Conservation (phyloP, 306 rosid species). For the Begonia fuchsioides region DNA sequence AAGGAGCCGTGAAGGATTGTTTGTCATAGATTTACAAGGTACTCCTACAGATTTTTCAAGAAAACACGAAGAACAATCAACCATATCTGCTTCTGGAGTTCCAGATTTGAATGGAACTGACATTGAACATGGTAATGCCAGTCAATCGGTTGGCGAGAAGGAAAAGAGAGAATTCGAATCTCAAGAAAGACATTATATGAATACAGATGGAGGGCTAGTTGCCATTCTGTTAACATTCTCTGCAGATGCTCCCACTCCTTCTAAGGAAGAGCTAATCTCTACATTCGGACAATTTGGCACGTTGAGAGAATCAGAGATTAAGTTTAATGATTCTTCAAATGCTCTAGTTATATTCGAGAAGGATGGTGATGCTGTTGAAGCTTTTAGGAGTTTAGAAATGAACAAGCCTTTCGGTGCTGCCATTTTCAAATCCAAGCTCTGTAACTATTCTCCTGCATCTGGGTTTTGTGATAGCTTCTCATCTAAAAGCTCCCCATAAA, state of each 20-base stretch:
- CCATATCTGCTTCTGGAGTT: too few species aligned
- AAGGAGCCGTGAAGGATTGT: slow-evolving; percentile 15
- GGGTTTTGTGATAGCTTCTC: slow-evolving; percentile 4
- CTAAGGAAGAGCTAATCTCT: slow-evolving; percentile 44
- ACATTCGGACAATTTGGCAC: slow-evolving; percentile 66
- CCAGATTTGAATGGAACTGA: slow-evolving; percentile 62
- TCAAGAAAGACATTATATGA: too few species aligned
- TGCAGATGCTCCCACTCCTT: slow-evolving; percentile 42
- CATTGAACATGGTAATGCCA: slow-evolving; percentile 11
- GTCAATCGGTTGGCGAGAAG: slow-evolving; percentile 20
- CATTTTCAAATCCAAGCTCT: slow-evolving; percentile 39
- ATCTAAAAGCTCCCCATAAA: too few species aligned
- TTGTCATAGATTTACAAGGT: slow-evolving; percentile 23
- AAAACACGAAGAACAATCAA: not conserved
- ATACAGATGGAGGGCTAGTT: slow-evolving; percentile 10
- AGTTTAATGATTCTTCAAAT: slow-evolving; percentile 14
- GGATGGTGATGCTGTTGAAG: slow-evolving; percentile 46
- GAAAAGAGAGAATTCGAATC: slow-evolving; percentile 12
- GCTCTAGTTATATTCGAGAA: slow-evolving; percentile 50
- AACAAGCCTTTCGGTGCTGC: slow-evolving; percentile 37
- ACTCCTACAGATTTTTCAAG: slow-evolving; percentile 4
- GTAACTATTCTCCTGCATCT: slow-evolving; percentile 21
- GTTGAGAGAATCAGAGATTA: slow-evolving; percentile 47
- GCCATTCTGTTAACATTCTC: slow-evolving; percentile 54
- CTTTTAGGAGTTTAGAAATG: slow-evolving; percentile 37